Percentiles rank a stretch among this genome's conserved stretches.
Evolutionary conservation across 2,329 filamentous ascomycete genomes (phyloP).

Genomic region (Hawksworthiomyces lignivorus): DNA sequence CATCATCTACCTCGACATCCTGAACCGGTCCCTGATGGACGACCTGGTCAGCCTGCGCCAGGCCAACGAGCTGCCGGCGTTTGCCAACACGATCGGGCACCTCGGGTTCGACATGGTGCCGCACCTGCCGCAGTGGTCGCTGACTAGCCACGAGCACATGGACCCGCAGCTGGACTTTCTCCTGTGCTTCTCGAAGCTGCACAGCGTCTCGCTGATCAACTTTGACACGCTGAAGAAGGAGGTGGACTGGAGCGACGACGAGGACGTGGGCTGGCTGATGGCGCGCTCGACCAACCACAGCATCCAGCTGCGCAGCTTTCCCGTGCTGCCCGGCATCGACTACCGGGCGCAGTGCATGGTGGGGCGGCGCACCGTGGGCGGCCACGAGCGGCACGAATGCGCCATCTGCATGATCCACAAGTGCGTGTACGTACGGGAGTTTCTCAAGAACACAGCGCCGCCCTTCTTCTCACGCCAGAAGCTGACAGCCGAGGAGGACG

Average conservation of each 20-base stretch:
- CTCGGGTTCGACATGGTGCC: slow-evolving; percentile 16
- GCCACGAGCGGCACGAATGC: slow-evolving; percentile 12
- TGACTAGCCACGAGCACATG: slow-evolving; percentile 6
- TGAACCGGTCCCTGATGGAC: slow-evolving; percentile 8
- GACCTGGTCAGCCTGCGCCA: slow-evolving; percentile 5
- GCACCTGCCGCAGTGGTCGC: slow-evolving; percentile 13
- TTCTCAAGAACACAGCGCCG: slow-evolving; percentile 2
- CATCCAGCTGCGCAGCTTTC: slow-evolving; percentile 11
- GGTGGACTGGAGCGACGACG: slow-evolving; percentile 9
- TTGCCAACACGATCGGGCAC: slow-evolving; percentile 10
- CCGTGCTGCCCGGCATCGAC: slow-evolving; percentile 7
- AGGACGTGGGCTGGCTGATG: slow-evolving; percentile 11
- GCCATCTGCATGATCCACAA: slow-evolving; percentile 17
- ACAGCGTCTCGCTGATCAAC: slow-evolving; percentile 14
- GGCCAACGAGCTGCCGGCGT: slow-evolving; percentile 2
- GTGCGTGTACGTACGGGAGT: slow-evolving; percentile 13
- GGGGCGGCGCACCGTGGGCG: slow-evolving; percentile 3
- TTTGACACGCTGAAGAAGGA: slow-evolving; percentile 11
- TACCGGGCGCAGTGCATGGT: slow-evolving; percentile 7
- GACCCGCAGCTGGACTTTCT: slow-evolving; percentile 12
- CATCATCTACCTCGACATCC: slow-evolving; percentile 14
- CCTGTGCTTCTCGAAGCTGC: slow-evolving; percentile 13
- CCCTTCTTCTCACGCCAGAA: not conserved
- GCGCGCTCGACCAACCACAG: slow-evolving; percentile 5
- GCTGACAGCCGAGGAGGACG: slow-evolving; percentile 6